Evolutionary conservation across 2,329 filamentous ascomycete species (phyloP).

Genomic region (Xylariomycetidae sp.): DNA sequence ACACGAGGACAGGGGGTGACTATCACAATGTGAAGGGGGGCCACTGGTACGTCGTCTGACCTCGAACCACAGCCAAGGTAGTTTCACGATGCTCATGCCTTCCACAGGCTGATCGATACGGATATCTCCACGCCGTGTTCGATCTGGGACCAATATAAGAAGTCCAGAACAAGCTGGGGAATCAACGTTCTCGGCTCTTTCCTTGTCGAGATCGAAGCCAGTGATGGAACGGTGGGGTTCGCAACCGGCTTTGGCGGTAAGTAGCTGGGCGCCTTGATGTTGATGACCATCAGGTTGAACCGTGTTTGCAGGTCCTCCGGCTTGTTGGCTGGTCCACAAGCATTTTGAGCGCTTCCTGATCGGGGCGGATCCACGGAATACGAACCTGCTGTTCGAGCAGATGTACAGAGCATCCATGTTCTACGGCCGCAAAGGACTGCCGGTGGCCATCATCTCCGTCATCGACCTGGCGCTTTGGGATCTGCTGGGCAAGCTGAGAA

Average conservation of each 20-base stretch:
- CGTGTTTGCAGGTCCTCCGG: slow-evolving; percentile 63
- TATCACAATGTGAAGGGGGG: slow-evolving; percentile 87
- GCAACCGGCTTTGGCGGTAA: slow-evolving; percentile 84
- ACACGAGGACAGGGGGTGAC: slow-evolving; percentile 55
- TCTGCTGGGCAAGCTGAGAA: slow-evolving; percentile 80
- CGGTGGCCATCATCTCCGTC: slow-evolving; percentile 86
- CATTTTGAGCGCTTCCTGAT: slow-evolving; percentile 91
- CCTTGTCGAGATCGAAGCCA: slow-evolving; percentile 81
- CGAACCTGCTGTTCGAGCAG: slow-evolving; percentile 87
- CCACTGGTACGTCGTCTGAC: slow-evolving; percentile 49
- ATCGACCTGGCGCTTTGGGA: slow-evolving; percentile 94
- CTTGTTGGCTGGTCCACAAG: slow-evolving; percentile 88
- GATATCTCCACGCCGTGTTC: slow-evolving; percentile 92
- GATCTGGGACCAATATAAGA: slow-evolving; percentile 79
- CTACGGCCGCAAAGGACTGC: slow-evolving; percentile 88
- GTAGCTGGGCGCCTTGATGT: slow-evolving; percentile 4
- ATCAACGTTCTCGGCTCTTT: slow-evolving; percentile 95
- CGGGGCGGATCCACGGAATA: slow-evolving; percentile 83
- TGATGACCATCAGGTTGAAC: slow-evolving; percentile 5
- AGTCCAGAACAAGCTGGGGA: slow-evolving; percentile 85
- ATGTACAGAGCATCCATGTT: slow-evolving; percentile 97
- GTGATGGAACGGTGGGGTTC: slow-evolving; percentile 87
- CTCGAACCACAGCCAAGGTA: background rate
- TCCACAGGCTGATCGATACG: slow-evolving; percentile 78
- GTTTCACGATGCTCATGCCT: slow-evolving; percentile 26